Base-by-base conservation (phyloP, 2,329 filamentous ascomycete species). In the Xylariaceae sp. region DNA sequence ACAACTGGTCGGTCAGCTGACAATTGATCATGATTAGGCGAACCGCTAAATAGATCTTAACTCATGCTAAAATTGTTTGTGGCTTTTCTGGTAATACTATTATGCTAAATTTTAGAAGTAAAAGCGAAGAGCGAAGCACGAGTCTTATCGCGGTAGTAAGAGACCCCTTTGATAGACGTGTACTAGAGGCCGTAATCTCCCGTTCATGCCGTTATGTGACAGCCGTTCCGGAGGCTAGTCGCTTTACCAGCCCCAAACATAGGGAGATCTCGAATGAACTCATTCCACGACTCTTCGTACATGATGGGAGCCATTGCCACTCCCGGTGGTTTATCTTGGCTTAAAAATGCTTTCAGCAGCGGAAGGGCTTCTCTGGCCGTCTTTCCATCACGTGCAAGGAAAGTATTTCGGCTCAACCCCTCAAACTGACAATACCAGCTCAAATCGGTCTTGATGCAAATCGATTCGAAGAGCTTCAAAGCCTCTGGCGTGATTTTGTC, bases 341-440 rank as follows among this genome's bases (percentile, higher is more conserved):
- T 23, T n/a, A 63, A 17, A 28, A 63, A 60, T 16, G 46, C 31
- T 12, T 43, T 12, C 0, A 63, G 12, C 1, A 58, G 54, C 3
- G 61, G 61, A 6, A 59, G 39, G 3, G 29, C 55, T 16, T 44
- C 40, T 14, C 23, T 56, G 6, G 43, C 55, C 4, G 45, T 31
- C 17, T 24, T 21, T 1, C 48, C 11, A 23, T 63, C 54, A 3
- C 36, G 49, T 3, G 19, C 36, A 17, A 53, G 19, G 39, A 61
- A 56, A 1, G 53, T 52, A 16, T 52, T 56, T 31, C 58, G 58
- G 12, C 3, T 48, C 9, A 61, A n/a, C 3, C 43, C 41, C 3
- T 53, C 58, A 14, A 14, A 34, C 45, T 61, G 31, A 14, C 55
- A 55, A n/a, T 63, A 63, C 61, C 61, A 63, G 45, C 52, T 56